Percentiles rank a stretch among this genome's conserved stretches.
Conservation (phyloP, 106 monocot genomes). For the Phalaenopsis aphrodite region DNA sequence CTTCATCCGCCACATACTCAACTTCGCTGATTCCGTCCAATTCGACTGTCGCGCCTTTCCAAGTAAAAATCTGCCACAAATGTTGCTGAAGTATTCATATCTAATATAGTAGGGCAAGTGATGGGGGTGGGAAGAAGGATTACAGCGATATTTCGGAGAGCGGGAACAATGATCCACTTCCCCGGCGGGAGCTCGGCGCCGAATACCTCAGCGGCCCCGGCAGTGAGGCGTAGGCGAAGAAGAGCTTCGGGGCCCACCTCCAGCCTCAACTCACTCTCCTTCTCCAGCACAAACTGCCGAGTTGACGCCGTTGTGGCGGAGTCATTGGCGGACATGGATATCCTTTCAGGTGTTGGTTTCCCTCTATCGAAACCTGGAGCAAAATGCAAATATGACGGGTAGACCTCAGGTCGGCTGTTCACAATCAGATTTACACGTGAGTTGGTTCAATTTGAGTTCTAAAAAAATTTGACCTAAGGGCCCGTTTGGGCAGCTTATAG, state of each 20-base stretch:
- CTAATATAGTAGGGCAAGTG: background rate
- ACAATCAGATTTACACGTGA: too few relatives aligned
- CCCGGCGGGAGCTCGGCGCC: slow-evolving; percentile 84
- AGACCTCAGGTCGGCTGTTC: too few relatives aligned
- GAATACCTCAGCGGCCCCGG: slow-evolving; percentile 87
- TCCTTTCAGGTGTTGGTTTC: too few relatives aligned
- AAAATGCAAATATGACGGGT: too few relatives aligned
- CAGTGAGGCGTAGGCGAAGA: slow-evolving; percentile 59
- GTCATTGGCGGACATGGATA: slow-evolving; percentile 2
- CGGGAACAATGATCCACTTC: slow-evolving; percentile 77
- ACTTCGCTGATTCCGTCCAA: slow-evolving; percentile 77
- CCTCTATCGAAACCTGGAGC: too few relatives aligned
- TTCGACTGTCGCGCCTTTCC: slow-evolving; percentile 82
- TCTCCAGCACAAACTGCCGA: slow-evolving; percentile 57
- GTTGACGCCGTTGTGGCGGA: background rate
- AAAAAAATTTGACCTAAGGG: too few relatives aligned
- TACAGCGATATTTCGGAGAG: slow-evolving; percentile 70
- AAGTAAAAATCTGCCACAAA: slow-evolving; percentile 70
- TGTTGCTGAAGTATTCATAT: background rate
- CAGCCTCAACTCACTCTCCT: slow-evolving; percentile 75
- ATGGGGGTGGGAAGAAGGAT: background rate
- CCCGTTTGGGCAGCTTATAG: too few relatives aligned
- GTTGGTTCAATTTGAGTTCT: too few relatives aligned
- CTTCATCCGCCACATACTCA: slow-evolving; percentile 95
- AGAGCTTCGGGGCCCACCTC: slow-evolving; percentile 59